These are phyloP conservation scores for Isatis tinctoria DNA, from an alignment of 345 rosid genomes.

Conservation along the genomic window DNA sequence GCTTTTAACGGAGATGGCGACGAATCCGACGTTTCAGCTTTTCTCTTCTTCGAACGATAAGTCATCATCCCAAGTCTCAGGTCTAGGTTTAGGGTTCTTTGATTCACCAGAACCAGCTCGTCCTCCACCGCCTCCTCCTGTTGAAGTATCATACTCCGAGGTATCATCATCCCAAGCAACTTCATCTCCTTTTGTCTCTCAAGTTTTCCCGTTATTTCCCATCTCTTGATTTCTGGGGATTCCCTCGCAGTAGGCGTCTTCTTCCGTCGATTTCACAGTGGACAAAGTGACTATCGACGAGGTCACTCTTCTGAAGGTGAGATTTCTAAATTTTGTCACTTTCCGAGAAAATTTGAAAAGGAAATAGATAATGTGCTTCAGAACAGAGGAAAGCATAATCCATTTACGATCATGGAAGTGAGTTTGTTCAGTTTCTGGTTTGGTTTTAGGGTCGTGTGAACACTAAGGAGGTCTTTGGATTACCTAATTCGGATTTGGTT, in stretches of 20 bases:
- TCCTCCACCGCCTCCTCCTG: constrained; percentile 66
- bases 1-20: constrained; percentile 28
- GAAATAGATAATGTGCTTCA: not conserved
- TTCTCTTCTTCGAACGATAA: constrained; percentile 35
- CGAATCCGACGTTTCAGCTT: constrained; percentile 31
- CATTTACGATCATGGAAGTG: no score
- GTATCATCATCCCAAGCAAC: constrained; percentile 22
- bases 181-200: not conserved
- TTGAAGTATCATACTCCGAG: constrained; percentile 68
- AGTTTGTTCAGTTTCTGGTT: not conserved
- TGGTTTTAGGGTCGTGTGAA: constrained; percentile 72
- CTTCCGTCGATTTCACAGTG: constrained; percentile 38
- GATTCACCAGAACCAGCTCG: constrained; percentile 49
- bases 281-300: constrained; percentile 55
- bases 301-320: constrained; percentile 68
- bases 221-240: not conserved
- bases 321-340: not conserved
- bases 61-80: constrained; percentile 30
- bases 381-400: not conserved
- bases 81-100: constrained; percentile 46
- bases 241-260: constrained; percentile 42
- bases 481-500: constrained; percentile 85
- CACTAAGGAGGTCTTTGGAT: constrained; percentile 75
- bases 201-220: not conserved
- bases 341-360: not conserved